Percentiles rank a stretch among this genome's conserved stretches.
Evolutionary conservation across 495 filamentous ascomycete genomes (phyloP).

Genomic region (Annulohypoxylon stygium): DNA sequence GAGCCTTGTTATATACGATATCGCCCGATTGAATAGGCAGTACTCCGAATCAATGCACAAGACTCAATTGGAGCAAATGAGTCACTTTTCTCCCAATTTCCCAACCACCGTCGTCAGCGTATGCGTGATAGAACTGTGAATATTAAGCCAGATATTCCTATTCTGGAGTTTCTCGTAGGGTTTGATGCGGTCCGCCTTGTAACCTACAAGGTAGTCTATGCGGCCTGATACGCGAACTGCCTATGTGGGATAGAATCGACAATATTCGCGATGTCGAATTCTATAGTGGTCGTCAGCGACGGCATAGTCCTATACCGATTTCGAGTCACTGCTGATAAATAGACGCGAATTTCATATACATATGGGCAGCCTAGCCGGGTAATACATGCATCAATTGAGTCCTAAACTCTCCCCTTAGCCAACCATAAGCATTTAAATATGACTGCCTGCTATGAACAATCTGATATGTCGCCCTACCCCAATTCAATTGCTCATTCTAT

Average conservation of each 20-base stretch:
- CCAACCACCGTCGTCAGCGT: conserved; percentile 34
- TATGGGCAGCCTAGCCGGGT: background rate
- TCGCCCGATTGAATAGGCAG: background rate
- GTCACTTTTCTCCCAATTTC: conserved; percentile 16
- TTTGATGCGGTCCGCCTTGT: background rate
- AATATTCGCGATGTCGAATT: conserved; percentile 4
- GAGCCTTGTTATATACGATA: background rate
- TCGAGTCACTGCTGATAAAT: conserved; percentile 10
- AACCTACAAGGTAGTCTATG: background rate
- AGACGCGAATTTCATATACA: conserved; percentile 3
- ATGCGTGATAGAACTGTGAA: conserved; percentile 16
- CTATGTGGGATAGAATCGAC: background rate
- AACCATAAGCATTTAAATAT: background rate
- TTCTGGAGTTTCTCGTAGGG: background rate
- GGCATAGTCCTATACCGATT: conserved; percentile 1
- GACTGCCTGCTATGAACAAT: background rate
- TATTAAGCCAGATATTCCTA: background rate
- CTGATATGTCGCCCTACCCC: background rate
- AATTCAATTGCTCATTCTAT: background rate
- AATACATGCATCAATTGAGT: background rate
- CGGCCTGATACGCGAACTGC: conserved; percentile 13
- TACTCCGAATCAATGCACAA: background rate
- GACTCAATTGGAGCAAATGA: conserved; percentile 3
- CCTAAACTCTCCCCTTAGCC: background rate
- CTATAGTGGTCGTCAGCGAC: conserved; percentile 29